Percentiles rank a stretch among this genome's conserved stretches.
Evolutionary conservation across 192 early-diverging fungal species (phyloP).

Genomic region (Piromyces finnis): DNA sequence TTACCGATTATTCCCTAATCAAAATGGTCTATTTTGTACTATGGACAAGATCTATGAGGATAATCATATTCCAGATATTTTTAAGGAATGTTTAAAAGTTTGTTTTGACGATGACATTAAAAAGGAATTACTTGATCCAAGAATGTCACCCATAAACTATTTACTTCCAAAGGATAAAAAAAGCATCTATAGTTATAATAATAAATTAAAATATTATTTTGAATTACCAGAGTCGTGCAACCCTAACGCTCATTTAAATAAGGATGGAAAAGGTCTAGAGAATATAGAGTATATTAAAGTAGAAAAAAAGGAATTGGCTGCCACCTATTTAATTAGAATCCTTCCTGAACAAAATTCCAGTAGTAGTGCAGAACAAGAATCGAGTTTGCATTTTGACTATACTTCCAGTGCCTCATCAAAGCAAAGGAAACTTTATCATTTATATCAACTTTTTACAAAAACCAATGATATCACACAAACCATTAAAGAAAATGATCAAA

Average conservation of each 20-base stretch:
- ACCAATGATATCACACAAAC: neutral
- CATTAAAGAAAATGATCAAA: neutral
- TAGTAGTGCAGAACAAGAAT: no score
- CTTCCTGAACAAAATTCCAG: no score
- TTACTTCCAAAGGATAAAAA: neutral
- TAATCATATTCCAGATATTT: neutral
- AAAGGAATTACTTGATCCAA: neutral
- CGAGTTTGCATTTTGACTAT: no score
- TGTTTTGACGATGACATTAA: neutral
- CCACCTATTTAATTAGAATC: no score
- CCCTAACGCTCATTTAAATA: no score
- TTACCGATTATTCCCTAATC: neutral
- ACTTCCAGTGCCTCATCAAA: no score
- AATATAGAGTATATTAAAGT: no score
- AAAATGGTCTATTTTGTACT: neutral
- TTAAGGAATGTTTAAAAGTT: neutral
- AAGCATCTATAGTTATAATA: no score
- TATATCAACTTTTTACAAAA: neutral
- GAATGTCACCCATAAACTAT: neutral
- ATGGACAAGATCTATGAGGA: neutral
- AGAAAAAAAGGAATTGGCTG: no score
- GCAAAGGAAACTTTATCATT: neutral
- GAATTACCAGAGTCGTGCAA: no score
- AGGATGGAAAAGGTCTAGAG: no score
- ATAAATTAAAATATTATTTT: no score